These are phyloP conservation scores for Talaromyces amestolkiae DNA, from an alignment of 2,329 filamentous ascomycete species.

Conservation along the genomic window DNA sequence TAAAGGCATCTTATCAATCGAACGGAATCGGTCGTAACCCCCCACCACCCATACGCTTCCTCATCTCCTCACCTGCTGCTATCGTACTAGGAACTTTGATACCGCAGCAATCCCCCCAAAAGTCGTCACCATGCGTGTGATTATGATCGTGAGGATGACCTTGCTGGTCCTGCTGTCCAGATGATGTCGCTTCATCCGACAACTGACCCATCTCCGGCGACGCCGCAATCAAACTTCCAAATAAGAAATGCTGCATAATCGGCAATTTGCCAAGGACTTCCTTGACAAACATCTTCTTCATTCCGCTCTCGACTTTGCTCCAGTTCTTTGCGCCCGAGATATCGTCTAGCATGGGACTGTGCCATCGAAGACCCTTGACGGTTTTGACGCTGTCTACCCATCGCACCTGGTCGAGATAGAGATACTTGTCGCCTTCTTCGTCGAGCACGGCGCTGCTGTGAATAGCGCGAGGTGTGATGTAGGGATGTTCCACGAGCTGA, in stretches of 20 bases:
- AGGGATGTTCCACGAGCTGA: slow-evolving; percentile 81
- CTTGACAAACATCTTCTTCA: slow-evolving; percentile 93
- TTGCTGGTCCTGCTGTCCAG: slow-evolving; percentile 56
- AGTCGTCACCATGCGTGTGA: slow-evolving; percentile 54
- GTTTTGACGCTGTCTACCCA: slow-evolving; percentile 98
- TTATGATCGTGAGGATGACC: slow-evolving; percentile 70
- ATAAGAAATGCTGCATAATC: slow-evolving; percentile 98
- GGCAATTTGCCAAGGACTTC: slow-evolving; percentile 92
- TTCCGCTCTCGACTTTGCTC: slow-evolving; percentile 88
- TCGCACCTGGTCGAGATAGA: slow-evolving; percentile 88
- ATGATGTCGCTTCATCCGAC: slow-evolving; percentile 38
- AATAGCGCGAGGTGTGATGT: slow-evolving; percentile 73
- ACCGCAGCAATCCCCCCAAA: slow-evolving; percentile 95
- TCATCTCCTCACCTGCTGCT: slow-evolving; percentile 84
- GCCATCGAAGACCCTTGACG: slow-evolving; percentile 90
- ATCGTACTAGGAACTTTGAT: slow-evolving; percentile 95
- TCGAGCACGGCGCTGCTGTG: slow-evolving; percentile 86
- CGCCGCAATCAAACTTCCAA: slow-evolving; percentile 80
- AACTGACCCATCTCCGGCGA: slow-evolving; percentile 68
- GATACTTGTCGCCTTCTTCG: slow-evolving; percentile 75
- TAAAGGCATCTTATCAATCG: slow-evolving; percentile 32
- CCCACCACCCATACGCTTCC: slow-evolving; percentile 65
- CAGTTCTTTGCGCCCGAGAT: slow-evolving; percentile 88
- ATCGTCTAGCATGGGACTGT: slow-evolving; percentile 96
- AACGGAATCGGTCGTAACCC: slow-evolving; percentile 61